Conservation (phyloP, 495 filamentous ascomycete species). For the Penicillium argentinense region DNA sequence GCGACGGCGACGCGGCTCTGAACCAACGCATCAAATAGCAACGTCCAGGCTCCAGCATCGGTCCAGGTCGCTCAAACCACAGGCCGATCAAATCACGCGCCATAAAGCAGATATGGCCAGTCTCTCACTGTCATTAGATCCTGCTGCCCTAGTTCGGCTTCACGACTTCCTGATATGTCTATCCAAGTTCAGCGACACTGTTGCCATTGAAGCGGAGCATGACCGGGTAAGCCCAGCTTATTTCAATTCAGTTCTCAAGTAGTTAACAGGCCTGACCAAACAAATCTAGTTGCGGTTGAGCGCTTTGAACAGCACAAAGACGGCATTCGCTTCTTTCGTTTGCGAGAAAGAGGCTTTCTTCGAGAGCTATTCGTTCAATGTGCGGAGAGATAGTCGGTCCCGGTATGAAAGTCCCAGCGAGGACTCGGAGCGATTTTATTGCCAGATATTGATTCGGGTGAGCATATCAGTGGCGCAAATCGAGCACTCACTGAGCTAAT, state of each 20-base stretch:
- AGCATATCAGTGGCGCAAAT: too few relatives aligned
- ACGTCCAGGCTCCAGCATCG: not conserved
- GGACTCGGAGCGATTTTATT: conserved; percentile 59
- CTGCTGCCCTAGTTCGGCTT: conserved; percentile 68
- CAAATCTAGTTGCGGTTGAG: conserved; percentile 68
- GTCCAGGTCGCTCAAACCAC: too few relatives aligned
- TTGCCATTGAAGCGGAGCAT: conserved; percentile 78
- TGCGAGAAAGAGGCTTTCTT: conserved; percentile 79
- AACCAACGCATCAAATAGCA: not conserved
- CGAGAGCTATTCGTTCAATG: conserved; percentile 58
- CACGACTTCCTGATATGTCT: conserved; percentile 87
- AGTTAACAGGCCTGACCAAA: not conserved
- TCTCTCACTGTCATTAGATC: conserved; percentile 76
- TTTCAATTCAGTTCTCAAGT: not conserved
- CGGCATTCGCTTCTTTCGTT: conserved; percentile 82
- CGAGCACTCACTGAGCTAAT: too few relatives aligned
- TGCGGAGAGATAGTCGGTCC: conserved; percentile 5
- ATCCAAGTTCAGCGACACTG: conserved; percentile 86
- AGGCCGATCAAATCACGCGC: too few relatives aligned
- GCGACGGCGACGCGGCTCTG: not conserved
- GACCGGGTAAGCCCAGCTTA: conserved; percentile 69
- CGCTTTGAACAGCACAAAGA: conserved; percentile 87
- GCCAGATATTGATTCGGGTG: conserved; percentile 71
- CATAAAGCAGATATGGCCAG: conserved; percentile 53
- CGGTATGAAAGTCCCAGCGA: conserved; percentile 7